These are phyloP conservation scores for Phytophthora pseudosyringae DNA, from an alignment of 352 stramenopile species.

Conservation along the genomic window DNA sequence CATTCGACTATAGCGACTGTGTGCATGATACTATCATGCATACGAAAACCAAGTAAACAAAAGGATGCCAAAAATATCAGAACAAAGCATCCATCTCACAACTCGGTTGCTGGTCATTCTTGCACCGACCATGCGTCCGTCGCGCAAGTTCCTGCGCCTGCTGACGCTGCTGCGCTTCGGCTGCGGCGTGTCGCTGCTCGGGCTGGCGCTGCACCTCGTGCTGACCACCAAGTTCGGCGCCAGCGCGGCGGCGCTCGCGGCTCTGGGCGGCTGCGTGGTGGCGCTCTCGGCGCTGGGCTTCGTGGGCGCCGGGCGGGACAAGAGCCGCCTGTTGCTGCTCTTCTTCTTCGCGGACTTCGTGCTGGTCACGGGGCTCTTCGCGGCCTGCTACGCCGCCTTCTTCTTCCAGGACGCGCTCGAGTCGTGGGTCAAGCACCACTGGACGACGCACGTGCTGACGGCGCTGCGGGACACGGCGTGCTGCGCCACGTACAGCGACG, in stretches of 20 bases:
- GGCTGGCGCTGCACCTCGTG: constrained; percentile 60
- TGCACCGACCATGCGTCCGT: constrained; percentile 55
- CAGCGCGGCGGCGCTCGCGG: constrained; percentile 54
- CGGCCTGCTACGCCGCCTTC: constrained; percentile 69
- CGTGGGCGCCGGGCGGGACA: constrained; percentile 65
- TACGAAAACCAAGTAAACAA: constrained; percentile 7
- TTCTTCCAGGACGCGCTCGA: constrained; percentile 70
- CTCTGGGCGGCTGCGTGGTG: constrained; percentile 51
- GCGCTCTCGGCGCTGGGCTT: constrained; percentile 70
- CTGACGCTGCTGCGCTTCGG: constrained; percentile 65
- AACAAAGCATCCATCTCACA: constrained; percentile 10
- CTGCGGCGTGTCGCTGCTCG: constrained; percentile 56
- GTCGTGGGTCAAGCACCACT: constrained; percentile 83
- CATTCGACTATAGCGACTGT: background rate
- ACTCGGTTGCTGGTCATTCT: background rate
- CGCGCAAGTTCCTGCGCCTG: constrained; percentile 63
- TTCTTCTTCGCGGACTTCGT: constrained; percentile 84
- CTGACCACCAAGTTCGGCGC: constrained; percentile 53
- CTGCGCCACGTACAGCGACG: constrained; percentile 63
- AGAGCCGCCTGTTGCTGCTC: constrained; percentile 68
- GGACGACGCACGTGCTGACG: constrained; percentile 50
- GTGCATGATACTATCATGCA: constrained; percentile 14
- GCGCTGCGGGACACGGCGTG: constrained; percentile 53
- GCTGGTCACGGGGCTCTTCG: constrained; percentile 64
- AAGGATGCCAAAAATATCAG: constrained; percentile 14